Evolutionary conservation across 225 moss, liverwort and hornwort genomes (phyloP).

Genomic region (Bryum argenteum): DNA sequence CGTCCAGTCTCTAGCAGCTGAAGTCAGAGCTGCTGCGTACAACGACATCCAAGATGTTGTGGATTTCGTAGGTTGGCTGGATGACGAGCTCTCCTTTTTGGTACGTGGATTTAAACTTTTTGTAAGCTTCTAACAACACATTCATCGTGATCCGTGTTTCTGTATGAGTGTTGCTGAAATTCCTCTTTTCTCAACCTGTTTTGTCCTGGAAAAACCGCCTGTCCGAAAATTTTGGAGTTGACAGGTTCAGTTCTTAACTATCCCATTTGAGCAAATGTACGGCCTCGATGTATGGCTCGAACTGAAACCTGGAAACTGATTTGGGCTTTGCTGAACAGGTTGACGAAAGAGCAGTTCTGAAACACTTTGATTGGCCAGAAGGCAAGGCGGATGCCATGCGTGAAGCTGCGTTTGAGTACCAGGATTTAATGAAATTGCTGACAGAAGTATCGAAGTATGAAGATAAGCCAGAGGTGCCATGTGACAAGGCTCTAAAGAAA

Average conservation of each 20-base stretch:
- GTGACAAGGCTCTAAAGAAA: slow-evolving; percentile 75
- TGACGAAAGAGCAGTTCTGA: slow-evolving; percentile 83
- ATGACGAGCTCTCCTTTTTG: slow-evolving; percentile 93
- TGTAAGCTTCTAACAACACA: neutral
- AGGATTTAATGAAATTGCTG: slow-evolving; percentile 66
- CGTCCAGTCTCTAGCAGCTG: slow-evolving; percentile 74
- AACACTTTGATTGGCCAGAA: slow-evolving; percentile 94
- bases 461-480: slow-evolving; percentile 60
- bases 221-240: neutral
- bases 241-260: neutral
- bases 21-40: slow-evolving; percentile 79
- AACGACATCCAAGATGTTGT: slow-evolving; percentile 82
- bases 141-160: neutral
- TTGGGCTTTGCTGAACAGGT: slow-evolving; percentile 44
- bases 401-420: slow-evolving; percentile 84
- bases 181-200: neutral
- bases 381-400: slow-evolving; percentile 81
- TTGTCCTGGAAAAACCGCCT: neutral
- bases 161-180: neutral
- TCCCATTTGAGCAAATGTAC: neutral
- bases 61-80: slow-evolving; percentile 81
- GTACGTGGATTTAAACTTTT: slow-evolving; percentile 30
- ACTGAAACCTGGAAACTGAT: neutral
- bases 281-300: neutral
- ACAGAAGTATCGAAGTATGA: slow-evolving; percentile 56